Percentiles rank a stretch among this genome's conserved stretches.
These are phyloP conservation scores for Xanthoconium separans DNA, from an alignment of 1,284 basidiomycete species.

Conservation along the genomic window DNA sequence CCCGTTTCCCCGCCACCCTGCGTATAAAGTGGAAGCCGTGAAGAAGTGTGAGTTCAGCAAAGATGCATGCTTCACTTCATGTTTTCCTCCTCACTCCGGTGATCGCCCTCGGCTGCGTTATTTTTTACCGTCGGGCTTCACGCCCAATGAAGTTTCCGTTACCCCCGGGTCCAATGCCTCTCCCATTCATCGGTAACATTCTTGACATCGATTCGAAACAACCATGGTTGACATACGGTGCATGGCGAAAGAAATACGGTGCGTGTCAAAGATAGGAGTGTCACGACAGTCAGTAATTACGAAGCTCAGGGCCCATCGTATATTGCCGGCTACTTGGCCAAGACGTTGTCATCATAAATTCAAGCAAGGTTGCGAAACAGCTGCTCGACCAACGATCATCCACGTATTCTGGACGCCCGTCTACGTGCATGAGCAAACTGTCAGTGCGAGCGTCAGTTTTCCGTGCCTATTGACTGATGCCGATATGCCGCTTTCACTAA, in stretches of 20 bases:
- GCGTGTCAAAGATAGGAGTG: too few relatives aligned
- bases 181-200: slow-evolving; percentile 41
- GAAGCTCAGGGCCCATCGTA: slow-evolving; percentile 15
- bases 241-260: slow-evolving; percentile 9
- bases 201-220: slow-evolving; percentile 42
- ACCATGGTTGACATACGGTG: slow-evolving; percentile 39
- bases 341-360: slow-evolving; percentile 29
- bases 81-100: slow-evolving; percentile 11
- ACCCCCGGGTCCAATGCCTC: slow-evolving; percentile 35
- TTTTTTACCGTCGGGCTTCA: slow-evolving; percentile 6
- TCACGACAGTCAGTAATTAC: too few relatives aligned
- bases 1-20: slow-evolving; percentile 4
- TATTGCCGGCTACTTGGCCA: slow-evolving; percentile 29
- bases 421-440: slow-evolving; percentile 26
- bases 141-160: slow-evolving; percentile 20
- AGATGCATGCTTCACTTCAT: slow-evolving; percentile 16
- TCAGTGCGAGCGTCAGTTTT: slow-evolving; percentile 1
- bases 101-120: slow-evolving; percentile 14
- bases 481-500: neutral
- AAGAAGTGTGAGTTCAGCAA: neutral
- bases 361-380: slow-evolving; percentile 25
- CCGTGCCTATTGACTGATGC: neutral
- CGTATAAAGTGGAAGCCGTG: slow-evolving; percentile 22
- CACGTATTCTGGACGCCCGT: slow-evolving; percentile 30
- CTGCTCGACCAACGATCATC: slow-evolving; percentile 32